Percentiles rank a stretch among this genome's conserved stretches.
Evolutionary conservation across 345 rosid genomes (phyloP).

Genomic region (Ailanthus altissimus): DNA sequence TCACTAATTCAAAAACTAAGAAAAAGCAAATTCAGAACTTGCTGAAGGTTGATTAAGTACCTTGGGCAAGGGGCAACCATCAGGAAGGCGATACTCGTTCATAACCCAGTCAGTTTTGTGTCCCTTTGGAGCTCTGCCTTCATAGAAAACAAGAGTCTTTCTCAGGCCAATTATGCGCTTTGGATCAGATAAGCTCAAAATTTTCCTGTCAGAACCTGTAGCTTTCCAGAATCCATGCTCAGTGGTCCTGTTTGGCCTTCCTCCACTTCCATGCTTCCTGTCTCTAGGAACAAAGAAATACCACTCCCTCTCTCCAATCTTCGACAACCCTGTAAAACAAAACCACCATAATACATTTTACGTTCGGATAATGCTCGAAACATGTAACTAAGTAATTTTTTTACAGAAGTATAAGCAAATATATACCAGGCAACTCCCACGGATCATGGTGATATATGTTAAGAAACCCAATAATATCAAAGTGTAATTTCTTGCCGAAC

Average conservation of each 20-base stretch:
- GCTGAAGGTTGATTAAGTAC: conserved; percentile 33
- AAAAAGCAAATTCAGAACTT: neutral
- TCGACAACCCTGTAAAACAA: conserved; percentile 54
- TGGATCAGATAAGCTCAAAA: conserved; percentile 61
- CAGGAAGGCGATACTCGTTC: conserved; percentile 97
- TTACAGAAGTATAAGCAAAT: neutral
- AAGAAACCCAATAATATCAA: conserved; percentile 60
- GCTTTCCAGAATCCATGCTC: conserved; percentile 95
- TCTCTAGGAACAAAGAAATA: conserved; percentile 93
- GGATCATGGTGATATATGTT: conserved; percentile 84
- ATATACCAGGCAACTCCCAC: conserved; percentile 73
- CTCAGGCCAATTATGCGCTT: conserved; percentile 72
- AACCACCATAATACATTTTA: neutral
- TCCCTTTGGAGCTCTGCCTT: conserved; percentile 92
- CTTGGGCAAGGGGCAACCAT: conserved; percentile 60
- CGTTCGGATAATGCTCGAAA: neutral
- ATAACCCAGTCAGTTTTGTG: conserved; percentile 94
- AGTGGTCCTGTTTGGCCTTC: conserved; percentile 88
- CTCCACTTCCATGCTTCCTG: conserved; percentile 80
- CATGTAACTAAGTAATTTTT: neutral
- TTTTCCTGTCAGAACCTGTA: conserved; percentile 88
- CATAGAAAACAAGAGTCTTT: conserved; percentile 90
- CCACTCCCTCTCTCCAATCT: conserved; percentile 91
- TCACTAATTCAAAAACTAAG: no score
- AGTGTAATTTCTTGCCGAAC: conserved; percentile 43